phyloP scores from a whole-genome alignment of 176 grass and related monocot species.

The Cenchrus fungigraminus region DNA sequence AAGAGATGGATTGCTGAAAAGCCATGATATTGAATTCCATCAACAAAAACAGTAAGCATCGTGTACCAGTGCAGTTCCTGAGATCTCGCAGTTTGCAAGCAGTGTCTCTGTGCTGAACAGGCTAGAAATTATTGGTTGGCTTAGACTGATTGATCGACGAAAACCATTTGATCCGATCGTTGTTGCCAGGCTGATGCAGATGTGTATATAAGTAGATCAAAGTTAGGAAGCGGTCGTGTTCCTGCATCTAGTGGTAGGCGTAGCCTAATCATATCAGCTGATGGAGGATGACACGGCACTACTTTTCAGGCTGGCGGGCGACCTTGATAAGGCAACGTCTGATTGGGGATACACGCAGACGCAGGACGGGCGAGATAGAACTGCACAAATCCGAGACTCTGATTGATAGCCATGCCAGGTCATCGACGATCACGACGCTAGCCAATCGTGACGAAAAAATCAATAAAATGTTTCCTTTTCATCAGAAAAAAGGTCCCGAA shows the following conservation, averaged over 20 bases:
- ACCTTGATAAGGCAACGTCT: slow-evolving; percentile 12
- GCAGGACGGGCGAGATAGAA: not conserved
- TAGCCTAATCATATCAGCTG: slow-evolving; percentile 29
- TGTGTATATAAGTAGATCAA: not conserved
- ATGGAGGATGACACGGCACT: slow-evolving; percentile 24
- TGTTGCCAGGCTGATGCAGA: not conserved
- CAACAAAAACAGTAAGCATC: no score
- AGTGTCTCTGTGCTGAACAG: no score
- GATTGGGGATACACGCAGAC: slow-evolving; percentile 9
- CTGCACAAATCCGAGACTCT: slow-evolving; percentile 1
- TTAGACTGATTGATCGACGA: not conserved
- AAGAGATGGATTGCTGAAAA: not conserved
- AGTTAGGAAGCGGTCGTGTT: slow-evolving; percentile 23
- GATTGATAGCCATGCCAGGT: slow-evolving; percentile 28
- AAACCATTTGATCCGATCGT: not conserved
- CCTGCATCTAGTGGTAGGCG: not conserved
- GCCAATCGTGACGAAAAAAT: not conserved
- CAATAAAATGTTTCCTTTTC: not conserved
- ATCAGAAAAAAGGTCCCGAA: not conserved
- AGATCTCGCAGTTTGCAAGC: no score
- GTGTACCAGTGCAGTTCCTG: no score
- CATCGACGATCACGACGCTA: slow-evolving; percentile 39
- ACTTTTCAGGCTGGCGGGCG: not conserved
- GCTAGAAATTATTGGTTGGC: not conserved
- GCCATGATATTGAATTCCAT: not conserved